These are phyloP conservation scores for Carnegiea gigantea DNA, from an alignment of 179 eudicot species.

Conservation along the genomic window DNA sequence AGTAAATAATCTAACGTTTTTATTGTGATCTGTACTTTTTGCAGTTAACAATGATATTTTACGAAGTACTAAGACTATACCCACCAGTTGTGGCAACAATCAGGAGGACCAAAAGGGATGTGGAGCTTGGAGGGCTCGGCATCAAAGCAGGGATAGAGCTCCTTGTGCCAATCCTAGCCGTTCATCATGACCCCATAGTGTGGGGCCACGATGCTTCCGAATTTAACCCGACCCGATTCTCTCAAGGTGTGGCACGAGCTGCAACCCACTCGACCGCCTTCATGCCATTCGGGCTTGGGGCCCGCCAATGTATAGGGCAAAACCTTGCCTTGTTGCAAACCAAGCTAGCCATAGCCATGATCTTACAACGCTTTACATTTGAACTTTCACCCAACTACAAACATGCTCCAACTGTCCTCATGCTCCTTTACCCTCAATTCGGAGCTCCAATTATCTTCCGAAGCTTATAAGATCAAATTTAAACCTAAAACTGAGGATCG, in stretches of 20 bases:
- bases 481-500: no score
- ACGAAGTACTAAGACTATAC: constrained; percentile 59
- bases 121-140: constrained; percentile 46
- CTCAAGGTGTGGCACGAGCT: constrained; percentile 48
- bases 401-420: constrained; percentile 62
- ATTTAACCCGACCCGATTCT: constrained; percentile 63
- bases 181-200: constrained; percentile 54
- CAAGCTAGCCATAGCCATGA: constrained; percentile 57
- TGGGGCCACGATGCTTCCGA: constrained; percentile 62
- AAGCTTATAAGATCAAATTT: constrained; percentile 8
- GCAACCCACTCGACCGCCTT: constrained; percentile 56
- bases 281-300: constrained; percentile 74
- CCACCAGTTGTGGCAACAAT: constrained; percentile 67
- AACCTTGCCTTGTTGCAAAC: constrained; percentile 61
- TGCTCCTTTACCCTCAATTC: constrained; percentile 60
- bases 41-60: constrained; percentile 71
- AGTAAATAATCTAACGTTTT: neutral
- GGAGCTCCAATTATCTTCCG: constrained; percentile 59
- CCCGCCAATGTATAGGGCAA: constrained; percentile 63
- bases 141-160: constrained; percentile 55
- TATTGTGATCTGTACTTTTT: neutral
- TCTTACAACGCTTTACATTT: constrained; percentile 60
- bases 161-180: constrained; percentile 62
- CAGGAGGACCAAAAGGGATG: constrained; percentile 47
- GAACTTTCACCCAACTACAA: constrained; percentile 52